A percentile compares a stretch with the other conserved stretches of the same genome.
phyloP scores from a whole-genome alignment of 108 stramenopile species.

The Schizochytrium sp. region DNA sequence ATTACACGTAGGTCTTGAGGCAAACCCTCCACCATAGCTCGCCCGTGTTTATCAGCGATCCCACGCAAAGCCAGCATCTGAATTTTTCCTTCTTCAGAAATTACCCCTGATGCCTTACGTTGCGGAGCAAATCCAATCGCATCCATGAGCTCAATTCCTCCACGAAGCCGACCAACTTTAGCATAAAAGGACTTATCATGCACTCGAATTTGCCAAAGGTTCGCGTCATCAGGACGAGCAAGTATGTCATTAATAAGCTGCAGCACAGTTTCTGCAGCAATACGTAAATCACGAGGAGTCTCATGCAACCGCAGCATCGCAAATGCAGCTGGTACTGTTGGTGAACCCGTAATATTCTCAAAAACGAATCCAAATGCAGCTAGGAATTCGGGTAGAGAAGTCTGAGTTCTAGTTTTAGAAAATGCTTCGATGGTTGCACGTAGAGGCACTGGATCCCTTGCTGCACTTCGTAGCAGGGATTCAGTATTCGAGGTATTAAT shows the following conservation, averaged over 20 bases:
- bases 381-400: constrained; percentile 28
- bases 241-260: not conserved
- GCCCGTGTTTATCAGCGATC: constrained; percentile 12
- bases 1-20: not conserved
- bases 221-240: constrained; percentile 25
- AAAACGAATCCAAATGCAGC: constrained; percentile 51
- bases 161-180: constrained; percentile 11
- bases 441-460: not conserved
- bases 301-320: constrained; percentile 33
- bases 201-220: constrained; percentile 32
- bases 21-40: constrained; percentile 38
- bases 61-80: not conserved
- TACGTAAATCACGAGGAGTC: not conserved
- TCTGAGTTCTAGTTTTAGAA: not conserved
- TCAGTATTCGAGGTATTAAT: not conserved
- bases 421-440: constrained; percentile 7
- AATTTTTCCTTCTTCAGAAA: not conserved
- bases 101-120: not conserved
- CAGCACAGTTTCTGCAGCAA: constrained; percentile 27
- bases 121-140: constrained; percentile 38
- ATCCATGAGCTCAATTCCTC: constrained; percentile 55
- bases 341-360: constrained; percentile 2
- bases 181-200: not conserved
- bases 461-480: not conserved
- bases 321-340: constrained; percentile 51